Percentiles rank a stretch among this genome's conserved stretches.
phyloP scores from a whole-genome alignment of 1,139 yeast genomes.

The Debaryomycetaceae sp. region DNA sequence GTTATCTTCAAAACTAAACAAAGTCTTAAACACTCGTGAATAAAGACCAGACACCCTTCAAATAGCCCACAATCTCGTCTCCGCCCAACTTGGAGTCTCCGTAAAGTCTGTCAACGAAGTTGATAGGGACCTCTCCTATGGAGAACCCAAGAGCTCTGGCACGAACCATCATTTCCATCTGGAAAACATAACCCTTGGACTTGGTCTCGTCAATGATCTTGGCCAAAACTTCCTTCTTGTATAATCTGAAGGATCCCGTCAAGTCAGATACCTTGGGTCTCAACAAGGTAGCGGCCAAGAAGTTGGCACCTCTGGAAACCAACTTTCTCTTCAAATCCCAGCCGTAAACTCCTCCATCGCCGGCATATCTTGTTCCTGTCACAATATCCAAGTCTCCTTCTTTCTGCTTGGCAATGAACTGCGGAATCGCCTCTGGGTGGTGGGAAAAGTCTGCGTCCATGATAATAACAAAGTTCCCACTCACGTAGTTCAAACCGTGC shows the following conservation, averaged over 20 bases:
- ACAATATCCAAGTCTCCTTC: constrained; percentile 67
- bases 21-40: constrained; percentile 56
- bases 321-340: constrained; percentile 83
- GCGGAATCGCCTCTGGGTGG: constrained; percentile 77
- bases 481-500: constrained; percentile 70
- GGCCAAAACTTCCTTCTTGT: constrained; percentile 66
- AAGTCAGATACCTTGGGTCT: constrained; percentile 75
- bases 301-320: constrained; percentile 79
- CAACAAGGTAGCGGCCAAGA: constrained; percentile 67
- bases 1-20: neutral
- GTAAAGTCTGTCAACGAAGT: constrained; percentile 75
- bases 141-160: constrained; percentile 69
- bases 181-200: constrained; percentile 82
- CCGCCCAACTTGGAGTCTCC: constrained; percentile 84
- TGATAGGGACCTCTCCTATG: constrained; percentile 78
- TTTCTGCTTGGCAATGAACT: constrained; percentile 69
- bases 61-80: constrained; percentile 74
- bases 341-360: constrained; percentile 81
- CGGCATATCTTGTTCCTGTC: constrained; percentile 83
- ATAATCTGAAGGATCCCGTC: constrained; percentile 77
- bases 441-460: constrained; percentile 90
- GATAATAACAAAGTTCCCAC: constrained; percentile 74
- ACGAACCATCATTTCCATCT: constrained; percentile 88
- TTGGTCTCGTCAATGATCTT: constrained; percentile 67
- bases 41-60: constrained; percentile 70